Evolutionary conservation across 164 flowering plant species (phyloP), one percentile per base, ranked within the genome.

Genomic region (Paratinospora sagittata): DNA sequence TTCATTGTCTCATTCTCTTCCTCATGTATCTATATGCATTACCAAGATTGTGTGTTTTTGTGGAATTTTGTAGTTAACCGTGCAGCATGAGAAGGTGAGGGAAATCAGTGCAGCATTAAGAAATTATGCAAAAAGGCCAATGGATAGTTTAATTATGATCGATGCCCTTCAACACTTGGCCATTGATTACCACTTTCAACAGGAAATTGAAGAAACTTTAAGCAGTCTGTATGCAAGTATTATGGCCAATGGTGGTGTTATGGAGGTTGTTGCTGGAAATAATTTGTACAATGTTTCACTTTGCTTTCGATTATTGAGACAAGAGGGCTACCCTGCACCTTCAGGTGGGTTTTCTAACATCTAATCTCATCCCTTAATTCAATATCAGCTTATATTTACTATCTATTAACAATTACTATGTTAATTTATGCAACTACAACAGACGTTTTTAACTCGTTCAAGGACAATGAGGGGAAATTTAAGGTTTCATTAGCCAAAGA

Each of bases 381-480:
- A 10, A 45, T 9, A n/a, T n/a, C n/a, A n/a, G n/a, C n/a, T n/a
- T n/a, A n/a, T n/a, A n/a, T n/a, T n/a, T n/a, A n/a, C n/a, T n/a
- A n/a, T n/a, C 39, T 49, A 27, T 13, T 45, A 12, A 47, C 16
- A 13, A 24, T n/a, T n/a, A 37, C 17, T 63, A 6, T 37, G 2
- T 14, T 45, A 6, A 14, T 47, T 16, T 4, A 6, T 47, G 55
- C 16, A 6, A n/a, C n/a, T 55, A 27, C 19, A 57, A 33, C 80
- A 81, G 84, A 82, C 65, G 63, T 78, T 19, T 84, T 84, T 62
- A 62, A 24, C 52, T 77, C 57, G 24, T 85, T 82, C 78, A 78
- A 30, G 69, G 82, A 74, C 70, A 30, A 72, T 5, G 58, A 83
- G 0, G 83, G 81, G 52, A 76, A 67, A 5, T 81, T 85, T 58